Percentiles rank a stretch among this genome's conserved stretches.
Conservation (phyloP, 352 stramenopile species). For the Plasmopara viticola region DNA sequence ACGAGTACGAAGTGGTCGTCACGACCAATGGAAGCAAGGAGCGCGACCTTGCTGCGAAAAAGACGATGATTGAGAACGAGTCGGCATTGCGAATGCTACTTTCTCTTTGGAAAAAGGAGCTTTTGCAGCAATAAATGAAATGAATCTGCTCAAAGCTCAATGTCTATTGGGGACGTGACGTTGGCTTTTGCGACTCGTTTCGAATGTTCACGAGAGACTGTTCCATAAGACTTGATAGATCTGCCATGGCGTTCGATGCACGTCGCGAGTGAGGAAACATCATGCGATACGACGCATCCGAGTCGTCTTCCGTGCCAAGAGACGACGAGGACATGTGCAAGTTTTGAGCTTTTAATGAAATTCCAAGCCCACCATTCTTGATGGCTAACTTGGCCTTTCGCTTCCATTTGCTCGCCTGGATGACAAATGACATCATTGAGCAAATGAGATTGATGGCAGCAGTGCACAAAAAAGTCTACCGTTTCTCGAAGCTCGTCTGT, state of each 20-base stretch:
- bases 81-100: slow-evolving; percentile 58
- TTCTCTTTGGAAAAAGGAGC: slow-evolving; percentile 63
- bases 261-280: slow-evolving; percentile 38
- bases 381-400: slow-evolving; percentile 57
- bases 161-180: slow-evolving; percentile 9
- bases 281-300: slow-evolving; percentile 47
- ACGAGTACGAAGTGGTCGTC: slow-evolving; percentile 72
- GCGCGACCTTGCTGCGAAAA: slow-evolving; percentile 48
- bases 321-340: slow-evolving; percentile 52
- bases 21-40: slow-evolving; percentile 39
- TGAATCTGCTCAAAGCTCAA: slow-evolving; percentile 12
- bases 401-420: slow-evolving; percentile 50
- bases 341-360: slow-evolving; percentile 6
- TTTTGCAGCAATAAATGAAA: slow-evolving; percentile 66
- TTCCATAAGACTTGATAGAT: slow-evolving; percentile 76
- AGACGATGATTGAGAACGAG: slow-evolving; percentile 53
- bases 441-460: background rate
- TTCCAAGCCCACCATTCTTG: slow-evolving; percentile 18
- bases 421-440: slow-evolving; percentile 6
- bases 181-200: slow-evolving; percentile 26
- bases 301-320: slow-evolving; percentile 52
- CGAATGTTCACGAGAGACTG: slow-evolving; percentile 60
- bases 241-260: slow-evolving; percentile 61
- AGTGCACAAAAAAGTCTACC: slow-evolving; percentile 14
- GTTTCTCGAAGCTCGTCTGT: slow-evolving; percentile 51